Evolutionary conservation across 106 monocot species (phyloP), one percentile per base, ranked within the genome.

Genomic region (Xerophyta viscosa): DNA sequence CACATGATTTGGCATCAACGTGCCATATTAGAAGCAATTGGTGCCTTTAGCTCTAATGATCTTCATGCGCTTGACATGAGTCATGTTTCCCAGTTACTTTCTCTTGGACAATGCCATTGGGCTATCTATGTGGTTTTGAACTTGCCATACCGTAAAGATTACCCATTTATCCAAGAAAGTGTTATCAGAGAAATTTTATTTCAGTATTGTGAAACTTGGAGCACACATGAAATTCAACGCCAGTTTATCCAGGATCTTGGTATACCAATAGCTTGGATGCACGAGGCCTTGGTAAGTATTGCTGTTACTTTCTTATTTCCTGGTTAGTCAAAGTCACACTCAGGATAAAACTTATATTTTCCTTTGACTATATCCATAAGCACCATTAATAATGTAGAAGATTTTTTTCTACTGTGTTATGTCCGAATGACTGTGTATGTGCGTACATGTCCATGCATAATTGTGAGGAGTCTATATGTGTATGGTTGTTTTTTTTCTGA

Each of bases 1-100:
- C 98, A 98, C 71, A 98, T 98, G 98, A 83, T 98, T 46, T 98
- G 96, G 98, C 89, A 90, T 61, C 79, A 90, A 52, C 74, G 71
- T 22, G 79, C 74, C 19, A 52, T 90, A 65, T 58, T 98, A 63
- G 79, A 90, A 63, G 67, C 90, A 57, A 68, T 90, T 59, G 90
- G 82, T 44, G 71, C 69, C 50, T 75, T 89, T 42, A 71, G 62
- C 49, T 82, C 79, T 24, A 49, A 66, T 66, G 86, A 98, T 73
- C 79, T 98, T 68, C 71, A 86, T 62, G 37, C 90, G 24, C 74
- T 98, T 67, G 90, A 90, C 58, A 71, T 80, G 76, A 98, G 98
- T 60, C 69, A 77, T 71, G 69, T 85, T 69, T 75, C 77, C 30
- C 98, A 98, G 66, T 80, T 98, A 69, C 55, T 98, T 19, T 74